These are phyloP conservation scores for Shiraia bambusicola DNA, from an alignment of 2,329 filamentous ascomycete genomes.

Conservation along the genomic window DNA sequence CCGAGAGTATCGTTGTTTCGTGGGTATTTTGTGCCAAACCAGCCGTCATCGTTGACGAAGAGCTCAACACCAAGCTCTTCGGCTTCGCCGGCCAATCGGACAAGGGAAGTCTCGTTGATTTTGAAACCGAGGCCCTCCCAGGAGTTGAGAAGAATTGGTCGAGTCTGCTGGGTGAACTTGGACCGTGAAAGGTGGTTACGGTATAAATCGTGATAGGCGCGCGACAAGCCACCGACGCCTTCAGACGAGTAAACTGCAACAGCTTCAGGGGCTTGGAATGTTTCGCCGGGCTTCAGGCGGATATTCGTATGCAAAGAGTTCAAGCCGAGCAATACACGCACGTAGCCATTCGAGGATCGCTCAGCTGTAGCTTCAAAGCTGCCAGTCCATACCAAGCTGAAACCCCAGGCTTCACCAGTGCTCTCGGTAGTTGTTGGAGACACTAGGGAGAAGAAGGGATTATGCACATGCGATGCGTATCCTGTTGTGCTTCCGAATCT, in stretches of 20 bases:
- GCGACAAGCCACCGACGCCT: slow-evolving; percentile 63
- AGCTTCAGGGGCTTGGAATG: slow-evolving; percentile 62
- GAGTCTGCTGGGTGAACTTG: slow-evolving; percentile 55
- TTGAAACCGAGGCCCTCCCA: slow-evolving; percentile 66
- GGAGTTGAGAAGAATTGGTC: slow-evolving; percentile 62
- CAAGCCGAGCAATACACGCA: slow-evolving; percentile 61
- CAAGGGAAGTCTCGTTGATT: slow-evolving; percentile 59
- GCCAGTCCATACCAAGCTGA: slow-evolving; percentile 65
- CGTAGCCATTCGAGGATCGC: slow-evolving; percentile 62
- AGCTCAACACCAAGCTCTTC: slow-evolving; percentile 62
- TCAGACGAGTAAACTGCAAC: slow-evolving; percentile 62
- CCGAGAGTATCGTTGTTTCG: slow-evolving; percentile 59
- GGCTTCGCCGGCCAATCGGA: slow-evolving; percentile 57
- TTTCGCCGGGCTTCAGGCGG: slow-evolving; percentile 57
- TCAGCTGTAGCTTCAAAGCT: slow-evolving; percentile 65
- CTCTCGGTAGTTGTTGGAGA: slow-evolving; percentile 61
- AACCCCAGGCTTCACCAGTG: slow-evolving; percentile 63
- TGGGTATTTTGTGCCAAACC: slow-evolving; percentile 66
- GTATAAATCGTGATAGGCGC: slow-evolving; percentile 63
- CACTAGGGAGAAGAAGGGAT: slow-evolving; percentile 63
- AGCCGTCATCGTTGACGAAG: slow-evolving; percentile 67
- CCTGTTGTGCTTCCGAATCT: slow-evolving; percentile 64
- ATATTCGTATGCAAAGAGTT: slow-evolving; percentile 64
- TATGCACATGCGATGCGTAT: slow-evolving; percentile 65
- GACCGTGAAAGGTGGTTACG: slow-evolving; percentile 62